Evolutionary conservation across 805 yeast species (phyloP).

Genomic region (Starmerella asiatica): DNA sequence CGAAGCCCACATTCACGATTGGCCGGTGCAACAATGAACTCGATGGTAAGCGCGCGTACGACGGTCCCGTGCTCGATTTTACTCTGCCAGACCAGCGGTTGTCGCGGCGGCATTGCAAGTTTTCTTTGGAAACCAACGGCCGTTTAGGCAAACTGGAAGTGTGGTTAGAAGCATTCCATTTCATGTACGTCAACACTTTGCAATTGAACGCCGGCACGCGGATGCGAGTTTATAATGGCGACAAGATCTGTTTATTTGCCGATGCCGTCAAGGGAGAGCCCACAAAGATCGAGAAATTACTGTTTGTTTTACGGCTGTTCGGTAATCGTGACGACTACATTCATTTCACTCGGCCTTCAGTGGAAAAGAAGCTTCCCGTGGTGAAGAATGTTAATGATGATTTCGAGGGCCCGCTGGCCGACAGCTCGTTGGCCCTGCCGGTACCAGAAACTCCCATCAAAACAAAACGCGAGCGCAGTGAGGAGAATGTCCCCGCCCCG

Average conservation of each 20-base stretch:
- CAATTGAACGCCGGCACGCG: slow-evolving; percentile 51
- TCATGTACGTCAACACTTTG: slow-evolving; percentile 48
- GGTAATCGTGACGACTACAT: background rate
- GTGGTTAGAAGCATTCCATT: slow-evolving; percentile 72
- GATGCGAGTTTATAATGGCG: slow-evolving; percentile 46
- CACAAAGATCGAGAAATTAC: slow-evolving; percentile 18
- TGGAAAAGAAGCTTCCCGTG: slow-evolving; percentile 6
- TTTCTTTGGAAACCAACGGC: slow-evolving; percentile 28
- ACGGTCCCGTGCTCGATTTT: slow-evolving; percentile 33
- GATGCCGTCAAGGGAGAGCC: slow-evolving; percentile 40
- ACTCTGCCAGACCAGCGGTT: slow-evolving; percentile 58
- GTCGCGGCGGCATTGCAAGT: slow-evolving; percentile 71
- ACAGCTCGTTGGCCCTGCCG: slow-evolving; percentile 8
- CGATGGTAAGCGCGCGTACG: slow-evolving; percentile 3
- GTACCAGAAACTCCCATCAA: slow-evolving; percentile 9
- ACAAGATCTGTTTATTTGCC: slow-evolving; percentile 48
- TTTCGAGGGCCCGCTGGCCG: background rate
- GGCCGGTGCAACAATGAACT: slow-evolving; percentile 38
- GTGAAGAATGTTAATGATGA: background rate
- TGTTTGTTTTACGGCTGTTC: slow-evolving; percentile 8
- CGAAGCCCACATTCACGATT: slow-evolving; percentile 54
- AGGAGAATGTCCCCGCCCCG: slow-evolving; percentile 13
- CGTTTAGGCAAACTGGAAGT: slow-evolving; percentile 41
- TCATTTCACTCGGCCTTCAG: slow-evolving; percentile 6
- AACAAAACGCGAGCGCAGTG: slow-evolving; percentile 13